These are phyloP conservation scores for Hypoxylon sp. DNA, from an alignment of 2,329 filamentous ascomycete genomes.

Conservation along the genomic window DNA sequence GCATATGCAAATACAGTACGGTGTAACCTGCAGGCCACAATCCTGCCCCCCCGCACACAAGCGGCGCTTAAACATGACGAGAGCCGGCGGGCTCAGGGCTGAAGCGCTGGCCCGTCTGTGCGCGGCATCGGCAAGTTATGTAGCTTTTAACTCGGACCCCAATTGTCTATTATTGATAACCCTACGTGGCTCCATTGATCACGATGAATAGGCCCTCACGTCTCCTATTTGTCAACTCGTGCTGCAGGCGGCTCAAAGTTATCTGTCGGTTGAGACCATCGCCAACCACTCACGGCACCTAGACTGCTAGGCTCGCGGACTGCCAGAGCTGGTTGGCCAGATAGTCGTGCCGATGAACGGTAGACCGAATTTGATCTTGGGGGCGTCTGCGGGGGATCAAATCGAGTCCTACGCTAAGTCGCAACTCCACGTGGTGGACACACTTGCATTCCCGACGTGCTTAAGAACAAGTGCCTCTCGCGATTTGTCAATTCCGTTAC, in stretches of 20 bases:
- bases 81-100: slow-evolving; percentile 19
- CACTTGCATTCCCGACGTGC: slow-evolving; percentile 20
- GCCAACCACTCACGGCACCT: slow-evolving; percentile 19
- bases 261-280: slow-evolving; percentile 14
- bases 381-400: slow-evolving; percentile 29
- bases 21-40: slow-evolving; percentile 28
- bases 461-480: slow-evolving; percentile 5
- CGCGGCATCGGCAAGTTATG: slow-evolving; percentile 21
- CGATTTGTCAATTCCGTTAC: slow-evolving; percentile 17
- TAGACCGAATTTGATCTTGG: slow-evolving; percentile 14
- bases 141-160: slow-evolving; percentile 19
- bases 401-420: slow-evolving; percentile 32
- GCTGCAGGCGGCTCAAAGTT: slow-evolving; percentile 14
- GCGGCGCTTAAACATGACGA: slow-evolving; percentile 42
- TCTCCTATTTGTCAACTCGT: slow-evolving; percentile 26
- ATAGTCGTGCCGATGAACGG: slow-evolving; percentile 18
- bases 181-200: slow-evolving; percentile 42
- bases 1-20: slow-evolving; percentile 23
- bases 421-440: slow-evolving; percentile 35
- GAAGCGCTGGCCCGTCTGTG: slow-evolving; percentile 25
- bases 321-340: slow-evolving; percentile 13
- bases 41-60: slow-evolving; percentile 22
- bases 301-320: background rate
- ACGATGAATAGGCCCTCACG: slow-evolving; percentile 14
- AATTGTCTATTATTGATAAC: slow-evolving; percentile 17